Evolutionary conservation across 2,329 filamentous ascomycete genomes (phyloP).

Genomic region (Setomelanomma holmii): DNA sequence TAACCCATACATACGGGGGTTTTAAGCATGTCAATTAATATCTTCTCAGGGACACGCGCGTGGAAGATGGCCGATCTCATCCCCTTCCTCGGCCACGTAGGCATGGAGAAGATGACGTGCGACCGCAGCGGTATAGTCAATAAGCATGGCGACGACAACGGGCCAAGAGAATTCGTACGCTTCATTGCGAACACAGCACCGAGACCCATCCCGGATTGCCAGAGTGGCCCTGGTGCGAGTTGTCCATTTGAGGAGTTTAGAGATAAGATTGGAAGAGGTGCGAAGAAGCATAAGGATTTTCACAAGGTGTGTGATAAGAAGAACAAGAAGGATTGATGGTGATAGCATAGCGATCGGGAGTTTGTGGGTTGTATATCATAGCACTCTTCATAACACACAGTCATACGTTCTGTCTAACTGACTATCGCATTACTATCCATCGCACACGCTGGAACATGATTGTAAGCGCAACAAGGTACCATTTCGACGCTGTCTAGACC

Average conservation of each 20-base stretch:
- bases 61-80: constrained; percentile 70
- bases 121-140: constrained; percentile 56
- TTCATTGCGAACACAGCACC: constrained; percentile 60
- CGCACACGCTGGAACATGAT: no score
- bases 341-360: no score
- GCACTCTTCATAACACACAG: not conserved
- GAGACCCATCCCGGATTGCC: constrained; percentile 56
- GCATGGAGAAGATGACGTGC: constrained; percentile 70
- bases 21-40: not conserved
- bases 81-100: constrained; percentile 70
- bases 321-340: constrained; percentile 8
- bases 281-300: constrained; percentile 40
- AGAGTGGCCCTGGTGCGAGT: constrained; percentile 58
- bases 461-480: no score
- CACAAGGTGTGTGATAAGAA: constrained; percentile 40
- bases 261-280: constrained; percentile 51
- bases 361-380: no score
- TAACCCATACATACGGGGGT: not conserved
- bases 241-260: constrained; percentile 55
- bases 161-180: constrained; percentile 54
- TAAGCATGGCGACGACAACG: constrained; percentile 40
- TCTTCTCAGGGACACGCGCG: constrained; percentile 55
- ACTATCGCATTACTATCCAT: no score
- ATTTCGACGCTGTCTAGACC: no score
- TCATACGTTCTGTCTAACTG: no score